Evolutionary conservation across 2,329 filamentous ascomycete species (phyloP).

Genomic region (Xylaria sp.): DNA sequence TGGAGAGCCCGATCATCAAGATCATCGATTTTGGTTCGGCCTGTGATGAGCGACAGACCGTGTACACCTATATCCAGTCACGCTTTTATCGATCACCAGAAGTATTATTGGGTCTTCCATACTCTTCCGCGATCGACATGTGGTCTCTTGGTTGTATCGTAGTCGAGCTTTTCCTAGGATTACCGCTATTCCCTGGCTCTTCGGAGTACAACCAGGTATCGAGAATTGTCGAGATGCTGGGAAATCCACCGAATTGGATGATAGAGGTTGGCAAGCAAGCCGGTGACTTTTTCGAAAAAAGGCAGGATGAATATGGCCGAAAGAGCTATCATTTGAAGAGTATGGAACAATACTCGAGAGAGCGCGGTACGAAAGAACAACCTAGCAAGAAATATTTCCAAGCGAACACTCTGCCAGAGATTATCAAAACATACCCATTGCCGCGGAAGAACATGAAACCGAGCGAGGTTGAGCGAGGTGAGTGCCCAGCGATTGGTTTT

Average conservation of each 20-base stretch:
- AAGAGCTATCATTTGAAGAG: slow-evolving; percentile 92
- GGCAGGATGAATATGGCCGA: slow-evolving; percentile 88
- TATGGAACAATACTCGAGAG: slow-evolving; percentile 97
- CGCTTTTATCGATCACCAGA: slow-evolving; percentile 98
- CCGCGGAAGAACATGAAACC: slow-evolving; percentile 99
- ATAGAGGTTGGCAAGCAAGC: slow-evolving; percentile 98
- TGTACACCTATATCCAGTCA: slow-evolving; percentile 99
- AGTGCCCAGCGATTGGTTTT: slow-evolving; percentile 44
- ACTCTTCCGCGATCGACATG: slow-evolving; percentile 99
- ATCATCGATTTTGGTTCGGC: slow-evolving; percentile 99
- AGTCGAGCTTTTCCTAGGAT: slow-evolving; percentile 93
- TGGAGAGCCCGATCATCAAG: slow-evolving; percentile 99
- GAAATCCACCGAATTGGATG: slow-evolving; percentile 98
- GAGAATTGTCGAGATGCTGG: slow-evolving; percentile 97
- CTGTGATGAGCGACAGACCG: slow-evolving; percentile 96
- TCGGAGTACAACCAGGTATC: slow-evolving; percentile 99
- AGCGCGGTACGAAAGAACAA: slow-evolving; percentile 96
- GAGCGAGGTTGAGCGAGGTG: slow-evolving; percentile 94
- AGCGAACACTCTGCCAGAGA: slow-evolving; percentile 91
- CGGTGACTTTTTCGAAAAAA: slow-evolving; percentile 96
- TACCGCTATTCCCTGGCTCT: slow-evolving; percentile 94
- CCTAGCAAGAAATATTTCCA: slow-evolving; percentile 99
- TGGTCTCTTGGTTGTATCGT: slow-evolving; percentile 99
- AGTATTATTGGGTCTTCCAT: slow-evolving; percentile 92
- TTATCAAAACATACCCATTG: slow-evolving; percentile 98